phyloP scores from a whole-genome alignment of 2,329 filamentous ascomycete species.

The Trichoderma asperellum region DNA sequence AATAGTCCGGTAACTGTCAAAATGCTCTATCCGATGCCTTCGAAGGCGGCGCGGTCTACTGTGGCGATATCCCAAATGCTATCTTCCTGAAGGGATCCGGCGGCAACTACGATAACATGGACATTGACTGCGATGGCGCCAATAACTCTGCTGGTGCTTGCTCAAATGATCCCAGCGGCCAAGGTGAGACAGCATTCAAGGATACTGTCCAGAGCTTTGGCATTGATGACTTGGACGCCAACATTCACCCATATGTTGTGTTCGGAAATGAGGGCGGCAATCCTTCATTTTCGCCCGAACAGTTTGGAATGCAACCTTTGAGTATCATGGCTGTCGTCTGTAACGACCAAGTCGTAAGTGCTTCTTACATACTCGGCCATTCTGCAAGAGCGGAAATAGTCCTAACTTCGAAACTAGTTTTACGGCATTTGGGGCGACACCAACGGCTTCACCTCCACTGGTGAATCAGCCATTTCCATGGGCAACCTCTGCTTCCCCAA shows the following conservation, averaged over 20 bases:
- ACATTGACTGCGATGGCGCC: constrained; percentile 27
- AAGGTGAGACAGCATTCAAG: constrained; percentile 24
- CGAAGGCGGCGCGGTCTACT: constrained; percentile 30
- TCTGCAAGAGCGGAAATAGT: not conserved
- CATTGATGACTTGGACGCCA: constrained; percentile 24
- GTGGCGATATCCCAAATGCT: constrained; percentile 45
- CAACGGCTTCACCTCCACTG: constrained; percentile 53
- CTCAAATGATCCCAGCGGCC: constrained; percentile 24
- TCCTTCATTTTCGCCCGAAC: constrained; percentile 11
- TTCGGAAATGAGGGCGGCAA: constrained; percentile 16
- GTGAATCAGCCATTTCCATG: constrained; percentile 56
- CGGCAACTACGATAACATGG: constrained; percentile 28
- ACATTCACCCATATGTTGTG: constrained; percentile 26
- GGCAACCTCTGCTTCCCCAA: constrained; percentile 56
- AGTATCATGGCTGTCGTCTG: constrained; percentile 25
- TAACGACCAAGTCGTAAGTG: constrained; percentile 25
- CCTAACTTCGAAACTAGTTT: constrained; percentile 12
- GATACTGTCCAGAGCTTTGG: constrained; percentile 19
- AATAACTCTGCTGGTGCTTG: constrained; percentile 17
- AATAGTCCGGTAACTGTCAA: constrained; percentile 38
- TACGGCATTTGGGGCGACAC: constrained; percentile 63
- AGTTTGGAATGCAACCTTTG: constrained; percentile 18
- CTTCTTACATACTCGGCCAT: not conserved
- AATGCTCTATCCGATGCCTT: constrained; percentile 32
- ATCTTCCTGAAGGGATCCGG: constrained; percentile 36